Evolutionary conservation across 1,284 basidiomycete species (phyloP), one percentile per base, ranked within the genome.

Genomic region (Cryptococcus deneoformans): DNA sequence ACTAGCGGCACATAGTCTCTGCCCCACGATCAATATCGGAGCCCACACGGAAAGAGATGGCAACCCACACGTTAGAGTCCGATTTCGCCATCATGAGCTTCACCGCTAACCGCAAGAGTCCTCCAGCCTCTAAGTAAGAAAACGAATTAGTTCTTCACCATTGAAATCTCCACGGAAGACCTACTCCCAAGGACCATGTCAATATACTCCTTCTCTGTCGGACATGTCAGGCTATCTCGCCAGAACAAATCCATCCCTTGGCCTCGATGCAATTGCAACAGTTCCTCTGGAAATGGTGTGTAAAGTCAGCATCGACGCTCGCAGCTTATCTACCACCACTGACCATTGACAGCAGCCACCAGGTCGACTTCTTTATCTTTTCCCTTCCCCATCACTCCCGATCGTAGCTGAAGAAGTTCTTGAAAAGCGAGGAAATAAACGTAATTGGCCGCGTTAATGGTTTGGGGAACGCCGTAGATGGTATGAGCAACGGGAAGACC

Each of bases 371-470:
- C 82, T 11, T 71, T 63, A 20, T 60, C 65, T 69, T 62, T 35
- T 53, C 61, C 46, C 60, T 70, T 64, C 37, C 37, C 50, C 37
- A 20, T 36, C 20, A 36, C 29, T 11, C 38, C 52, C 10, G 16
- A 24, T 63, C 46, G 51, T 56, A 94, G 80, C 24, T 81, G 78
- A 51, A 88, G 85, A 0, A 90, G 81, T 66, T 90, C 87, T 65
- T 88, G 83, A 75, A 88, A 92, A 0, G 89, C 91, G 36, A 89
- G 82, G 70, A 98, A 98, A 76, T 96, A 98, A 45, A 93, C 91
- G 67, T 98, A 98, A 75, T 98, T 98, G 1, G 94, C 95, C 0
- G 90, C 87, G 73, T 99, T 99, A 80, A 99, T 94, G 0, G 95
- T 97, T 73, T 98, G 94, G 0, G 95, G 92, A 2, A 96, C 79